phyloP scores from a whole-genome alignment of 2,329 filamentous ascomycete species.

The Blastomyces gilchristii region DNA sequence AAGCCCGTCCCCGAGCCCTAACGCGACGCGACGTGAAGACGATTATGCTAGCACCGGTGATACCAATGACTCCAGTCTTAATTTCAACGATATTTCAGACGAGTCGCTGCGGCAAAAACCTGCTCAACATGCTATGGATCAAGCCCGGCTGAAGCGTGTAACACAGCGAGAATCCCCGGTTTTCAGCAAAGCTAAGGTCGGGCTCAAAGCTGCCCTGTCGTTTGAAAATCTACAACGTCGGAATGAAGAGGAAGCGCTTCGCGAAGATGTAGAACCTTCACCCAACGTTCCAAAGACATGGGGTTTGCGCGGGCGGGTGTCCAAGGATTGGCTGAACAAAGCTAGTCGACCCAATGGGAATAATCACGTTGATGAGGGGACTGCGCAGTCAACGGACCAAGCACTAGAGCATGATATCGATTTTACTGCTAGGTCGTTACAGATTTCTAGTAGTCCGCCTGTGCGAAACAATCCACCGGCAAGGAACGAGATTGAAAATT shows the following conservation, averaged over 20 bases:
- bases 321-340: constrained; percentile 29
- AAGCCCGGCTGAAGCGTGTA: constrained; percentile 30
- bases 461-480: constrained; percentile 20
- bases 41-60: constrained; percentile 11
- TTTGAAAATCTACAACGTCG: constrained; percentile 31
- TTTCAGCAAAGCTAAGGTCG: constrained; percentile 31
- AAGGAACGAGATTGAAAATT: constrained; percentile 19
- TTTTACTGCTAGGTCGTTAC: constrained; percentile 21
- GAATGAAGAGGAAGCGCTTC: constrained; percentile 20
- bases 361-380: constrained; percentile 14
- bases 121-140: constrained; percentile 30
- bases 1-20: constrained; percentile 21
- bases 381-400: constrained; percentile 14
- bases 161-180: constrained; percentile 32
- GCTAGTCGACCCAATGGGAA: constrained; percentile 20
- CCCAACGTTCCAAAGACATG: constrained; percentile 31
- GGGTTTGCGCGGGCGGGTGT: constrained; percentile 26
- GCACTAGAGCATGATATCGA: constrained; percentile 21
- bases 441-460: constrained; percentile 25
- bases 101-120: constrained; percentile 26
- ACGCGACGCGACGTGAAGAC: constrained; percentile 11
- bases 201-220: constrained; percentile 22
- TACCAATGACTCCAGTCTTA: constrained; percentile 22
- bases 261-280: constrained; percentile 20
- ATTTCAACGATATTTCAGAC: constrained; percentile 28